Base-by-base conservation (phyloP, 1,139 yeast species). In the Taiozyma onychis region DNA sequence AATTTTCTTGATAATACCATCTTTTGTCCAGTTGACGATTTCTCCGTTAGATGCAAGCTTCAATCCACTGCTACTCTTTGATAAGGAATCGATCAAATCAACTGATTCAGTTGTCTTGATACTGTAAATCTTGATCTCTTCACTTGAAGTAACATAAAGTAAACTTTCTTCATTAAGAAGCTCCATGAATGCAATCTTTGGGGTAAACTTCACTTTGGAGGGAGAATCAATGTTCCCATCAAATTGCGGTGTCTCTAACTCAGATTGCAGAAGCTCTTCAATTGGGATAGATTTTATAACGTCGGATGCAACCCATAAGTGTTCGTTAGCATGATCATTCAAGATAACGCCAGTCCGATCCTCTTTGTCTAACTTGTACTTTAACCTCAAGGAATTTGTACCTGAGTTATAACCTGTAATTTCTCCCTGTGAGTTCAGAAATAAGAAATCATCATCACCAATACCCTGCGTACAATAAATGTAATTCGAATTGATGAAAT, bases 401-500 rank as follows among this genome's bases (percentile, higher is more conserved):
- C 44, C 41, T 9, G 49, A 46, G 37, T 48, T 54, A 46, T 55
- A 57, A 7, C 54, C 55, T 44, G 59, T 57, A 1, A 81, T 52
- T 35, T 74, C 76, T 4, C 77, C 77, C 9, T 61, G 57, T 45
- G 73, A 75, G 0, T 82, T 71, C 16, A 74, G 65, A 2, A 80
- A 59, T 30, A 80, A 56, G 3, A 80, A 54, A 42, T 60, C 56
- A 42, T 61, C 59, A 11, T 58, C 62, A 39, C 52, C 59, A 49
- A 70, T 71, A 39, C 53, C 43, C 13, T 39, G 28, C 5, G 43
- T 39, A 14, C 43, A 39, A 18, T 71, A 69, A 3, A 75, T 69
- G 59, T 84, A 83, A 48, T 72, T 75, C 16, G 74, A 71, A 52
- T 74, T 74, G 13, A 81, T 67, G 44, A 69, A 70, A 11, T 66